These are phyloP conservation scores for Meyerozyma smithsonii DNA, from an alignment of 1,139 yeast species.

Conservation along the genomic window DNA sequence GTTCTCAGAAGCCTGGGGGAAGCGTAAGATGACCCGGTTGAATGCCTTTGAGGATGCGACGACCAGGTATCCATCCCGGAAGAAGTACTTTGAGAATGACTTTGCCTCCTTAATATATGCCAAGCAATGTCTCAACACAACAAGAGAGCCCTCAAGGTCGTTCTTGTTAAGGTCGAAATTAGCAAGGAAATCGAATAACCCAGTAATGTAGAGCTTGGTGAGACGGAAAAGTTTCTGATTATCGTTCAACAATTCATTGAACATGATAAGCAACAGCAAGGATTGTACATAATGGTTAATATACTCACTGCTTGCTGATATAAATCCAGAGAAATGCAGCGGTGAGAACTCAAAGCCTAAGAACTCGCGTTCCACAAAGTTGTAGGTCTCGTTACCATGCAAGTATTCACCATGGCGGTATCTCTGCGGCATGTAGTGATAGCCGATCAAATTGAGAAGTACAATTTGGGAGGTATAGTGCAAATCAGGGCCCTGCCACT, in stretches of 20 bases:
- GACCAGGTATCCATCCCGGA: constrained; percentile 6
- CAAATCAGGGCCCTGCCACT: constrained; percentile 15
- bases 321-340: neutral
- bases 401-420: constrained; percentile 23
- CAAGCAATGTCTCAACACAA: constrained; percentile 40
- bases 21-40: neutral
- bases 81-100: constrained; percentile 32
- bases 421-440: constrained; percentile 24
- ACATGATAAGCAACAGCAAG: constrained; percentile 1
- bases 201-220: neutral
- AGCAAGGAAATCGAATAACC: neutral
- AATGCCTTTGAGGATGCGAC: neutral
- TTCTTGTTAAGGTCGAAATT: neutral
- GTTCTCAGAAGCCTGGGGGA: neutral
- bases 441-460: constrained; percentile 27
- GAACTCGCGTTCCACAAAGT: constrained; percentile 25
- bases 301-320: neutral
- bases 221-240: neutral
- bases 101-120: constrained; percentile 52
- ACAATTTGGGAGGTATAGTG: constrained; percentile 10
- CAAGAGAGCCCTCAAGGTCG: neutral
- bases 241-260: constrained; percentile 1
- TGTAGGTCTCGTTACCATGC: constrained; percentile 19
- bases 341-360: constrained; percentile 9
- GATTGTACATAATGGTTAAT: neutral